Conservation (phyloP, 768 basidiomycete genomes). For the Lactarius quietus region DNA sequence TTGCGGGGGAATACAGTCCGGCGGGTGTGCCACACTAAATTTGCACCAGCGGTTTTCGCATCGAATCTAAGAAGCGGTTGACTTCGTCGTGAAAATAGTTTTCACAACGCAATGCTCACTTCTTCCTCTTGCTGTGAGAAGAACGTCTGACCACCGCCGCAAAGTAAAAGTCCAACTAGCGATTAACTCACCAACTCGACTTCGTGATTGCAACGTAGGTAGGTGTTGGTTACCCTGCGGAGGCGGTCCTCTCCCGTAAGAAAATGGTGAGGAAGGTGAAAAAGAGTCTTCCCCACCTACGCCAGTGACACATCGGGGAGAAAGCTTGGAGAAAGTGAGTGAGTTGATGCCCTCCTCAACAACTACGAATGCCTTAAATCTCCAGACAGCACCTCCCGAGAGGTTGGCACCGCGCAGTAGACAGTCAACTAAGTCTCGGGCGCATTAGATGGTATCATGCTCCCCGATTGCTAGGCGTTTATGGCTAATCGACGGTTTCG, state of each 20-base stretch:
- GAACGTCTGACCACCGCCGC: neutral
- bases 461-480: slow-evolving; percentile 14
- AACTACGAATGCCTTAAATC: slow-evolving; percentile 15
- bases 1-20: slow-evolving; percentile 16
- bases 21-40: slow-evolving; percentile 19
- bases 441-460: slow-evolving; percentile 24
- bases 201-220: slow-evolving; percentile 24
- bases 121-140: slow-evolving; percentile 21
- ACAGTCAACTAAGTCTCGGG: slow-evolving; percentile 17
- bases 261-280: slow-evolving; percentile 16
- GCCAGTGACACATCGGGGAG: slow-evolving; percentile 61
- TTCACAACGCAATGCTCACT: slow-evolving; percentile 11
- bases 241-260: slow-evolving; percentile 26
- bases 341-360: slow-evolving; percentile 5
- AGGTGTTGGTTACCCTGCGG: slow-evolving; percentile 61
- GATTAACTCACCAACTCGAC: slow-evolving; percentile 18
- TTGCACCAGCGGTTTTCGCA: slow-evolving; percentile 24
- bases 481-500: slow-evolving; percentile 14
- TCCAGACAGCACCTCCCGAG: slow-evolving; percentile 11
- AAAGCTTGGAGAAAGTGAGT: slow-evolving; percentile 17
- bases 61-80: slow-evolving; percentile 16
- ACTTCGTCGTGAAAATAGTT: neutral
- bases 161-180: neutral
- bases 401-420: slow-evolving; percentile 12
- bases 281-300: slow-evolving; percentile 50